Evolutionary conservation across 2,329 filamentous ascomycete species (phyloP).

Genomic region (Xylaria polymorpha): DNA sequence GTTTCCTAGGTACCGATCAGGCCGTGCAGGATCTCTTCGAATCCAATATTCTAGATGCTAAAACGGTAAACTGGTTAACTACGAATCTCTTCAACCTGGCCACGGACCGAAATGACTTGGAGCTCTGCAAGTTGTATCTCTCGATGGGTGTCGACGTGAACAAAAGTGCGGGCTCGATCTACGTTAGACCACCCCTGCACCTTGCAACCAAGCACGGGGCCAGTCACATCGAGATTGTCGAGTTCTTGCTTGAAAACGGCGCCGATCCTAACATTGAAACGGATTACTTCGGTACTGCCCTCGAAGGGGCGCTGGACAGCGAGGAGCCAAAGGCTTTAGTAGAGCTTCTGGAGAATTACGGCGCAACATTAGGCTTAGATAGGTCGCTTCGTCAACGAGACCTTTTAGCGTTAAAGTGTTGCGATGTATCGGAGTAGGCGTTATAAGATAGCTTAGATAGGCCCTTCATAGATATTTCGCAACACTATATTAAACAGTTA

Average conservation of each 20-base stretch:
- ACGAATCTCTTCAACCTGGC: constrained; percentile 18
- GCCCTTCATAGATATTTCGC: too few species aligned
- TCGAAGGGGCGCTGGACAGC: constrained; percentile 6
- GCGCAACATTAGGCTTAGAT: constrained; percentile 10
- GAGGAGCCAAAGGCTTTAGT: not conserved
- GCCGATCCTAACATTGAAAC: constrained; percentile 22
- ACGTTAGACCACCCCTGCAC: constrained; percentile 10
- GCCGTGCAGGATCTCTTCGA: constrained; percentile 9
- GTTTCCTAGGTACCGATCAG: constrained; percentile 10
- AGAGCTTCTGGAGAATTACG: not conserved
- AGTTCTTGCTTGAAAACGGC: constrained; percentile 13
- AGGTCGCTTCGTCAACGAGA: constrained; percentile 2
- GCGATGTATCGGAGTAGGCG: not conserved
- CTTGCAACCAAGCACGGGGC: constrained; percentile 2
- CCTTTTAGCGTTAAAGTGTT: not conserved
- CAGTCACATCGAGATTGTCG: constrained; percentile 4
- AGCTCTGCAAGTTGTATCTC: constrained; percentile 16
- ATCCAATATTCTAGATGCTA: constrained; percentile 6
- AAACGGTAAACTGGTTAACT: constrained; percentile 10
- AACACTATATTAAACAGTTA: too few species aligned
- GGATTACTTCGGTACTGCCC: constrained; percentile 17
- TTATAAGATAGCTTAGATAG: too few species aligned
- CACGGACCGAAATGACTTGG: constrained; percentile 10
- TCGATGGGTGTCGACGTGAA: constrained; percentile 12
- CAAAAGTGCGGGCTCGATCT: constrained; percentile 8